phyloP scores from a whole-genome alignment of 306 rosid genomes.

The Rosa persica region DNA sequence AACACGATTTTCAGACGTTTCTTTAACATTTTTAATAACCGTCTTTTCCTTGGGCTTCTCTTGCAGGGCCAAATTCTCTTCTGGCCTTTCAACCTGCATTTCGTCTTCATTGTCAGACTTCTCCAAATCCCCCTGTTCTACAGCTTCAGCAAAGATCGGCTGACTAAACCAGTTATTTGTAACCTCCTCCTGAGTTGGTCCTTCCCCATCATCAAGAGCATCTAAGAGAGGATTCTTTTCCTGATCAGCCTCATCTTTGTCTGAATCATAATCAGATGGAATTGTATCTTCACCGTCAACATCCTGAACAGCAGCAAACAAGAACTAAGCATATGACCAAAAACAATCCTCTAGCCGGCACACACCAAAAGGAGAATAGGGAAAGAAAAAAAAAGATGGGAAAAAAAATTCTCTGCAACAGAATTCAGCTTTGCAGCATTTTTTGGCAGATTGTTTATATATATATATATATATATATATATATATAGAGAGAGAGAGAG shows the following conservation, averaged over 20 bases:
- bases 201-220: slow-evolving; percentile 65
- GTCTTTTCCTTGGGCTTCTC: slow-evolving; percentile 41
- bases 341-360: not conserved
- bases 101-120: slow-evolving; percentile 55
- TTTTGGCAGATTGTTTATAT: not conserved
- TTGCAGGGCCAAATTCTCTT: slow-evolving; percentile 31
- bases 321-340: not conserved
- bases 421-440: not conserved
- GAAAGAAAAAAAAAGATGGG: not conserved
- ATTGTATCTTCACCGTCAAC: slow-evolving; percentile 48
- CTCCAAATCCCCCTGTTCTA: slow-evolving; percentile 62
- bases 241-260: slow-evolving; percentile 48
- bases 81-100: slow-evolving; percentile 52
- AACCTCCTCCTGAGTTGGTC: slow-evolving; percentile 69
- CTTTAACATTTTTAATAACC: slow-evolving; percentile 30
- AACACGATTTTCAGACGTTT: slow-evolving; percentile 29
- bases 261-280: slow-evolving; percentile 71
- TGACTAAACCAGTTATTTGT: slow-evolving; percentile 84
- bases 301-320: slow-evolving; percentile 48
- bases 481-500: too few relatives aligned
- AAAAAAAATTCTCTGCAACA: not conserved
- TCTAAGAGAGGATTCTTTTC: slow-evolving; percentile 89
- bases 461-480: too few relatives aligned
- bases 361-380: not conserved
- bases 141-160: slow-evolving; percentile 84